Conservation (phyloP, 75 land plant species). For the Adiantum capillusveneris region DNA sequence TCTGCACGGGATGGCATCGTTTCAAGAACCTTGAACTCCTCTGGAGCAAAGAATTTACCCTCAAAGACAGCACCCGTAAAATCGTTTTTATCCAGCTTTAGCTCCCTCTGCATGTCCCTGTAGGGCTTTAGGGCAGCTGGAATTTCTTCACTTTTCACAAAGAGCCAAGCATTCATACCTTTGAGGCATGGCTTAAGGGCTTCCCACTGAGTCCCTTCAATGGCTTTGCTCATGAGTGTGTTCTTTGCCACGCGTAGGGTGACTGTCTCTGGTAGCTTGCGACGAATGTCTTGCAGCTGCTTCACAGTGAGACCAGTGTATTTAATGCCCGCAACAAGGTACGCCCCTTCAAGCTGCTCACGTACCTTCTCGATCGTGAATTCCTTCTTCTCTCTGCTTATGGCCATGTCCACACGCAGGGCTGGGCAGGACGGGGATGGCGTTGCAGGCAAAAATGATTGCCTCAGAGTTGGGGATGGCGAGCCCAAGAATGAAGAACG, state of each 20-base stretch:
- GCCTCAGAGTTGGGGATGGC: neutral
- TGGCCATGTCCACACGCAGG: constrained; percentile 30
- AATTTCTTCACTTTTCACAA: constrained; percentile 91
- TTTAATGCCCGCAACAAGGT: constrained; percentile 77
- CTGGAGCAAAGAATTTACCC: constrained; percentile 75
- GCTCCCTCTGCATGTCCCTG: constrained; percentile 79
- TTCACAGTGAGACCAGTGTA: constrained; percentile 79
- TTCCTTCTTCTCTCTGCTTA: constrained; percentile 79
- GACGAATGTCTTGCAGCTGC: constrained; percentile 64
- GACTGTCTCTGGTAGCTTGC: constrained; percentile 46
- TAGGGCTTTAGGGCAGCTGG: constrained; percentile 87
- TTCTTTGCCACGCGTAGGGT: constrained; percentile 87
- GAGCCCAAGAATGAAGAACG: neutral
- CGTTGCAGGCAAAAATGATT: neutral
- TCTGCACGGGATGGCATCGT: constrained; percentile 86
- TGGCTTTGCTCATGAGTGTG: constrained; percentile 77
- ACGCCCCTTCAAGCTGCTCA: constrained; percentile 60
- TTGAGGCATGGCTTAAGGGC: constrained; percentile 73
- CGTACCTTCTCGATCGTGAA: constrained; percentile 62
- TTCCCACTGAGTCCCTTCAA: constrained; percentile 89
- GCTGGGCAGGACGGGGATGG: neutral
- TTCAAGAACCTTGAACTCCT: constrained; percentile 72
- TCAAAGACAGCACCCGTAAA: constrained; percentile 90
- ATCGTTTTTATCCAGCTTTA: constrained; percentile 72
- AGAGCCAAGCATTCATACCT: constrained; percentile 93